phyloP scores from a whole-genome alignment of 495 filamentous ascomycete genomes.

The Aspergillus saccharolyticus region DNA sequence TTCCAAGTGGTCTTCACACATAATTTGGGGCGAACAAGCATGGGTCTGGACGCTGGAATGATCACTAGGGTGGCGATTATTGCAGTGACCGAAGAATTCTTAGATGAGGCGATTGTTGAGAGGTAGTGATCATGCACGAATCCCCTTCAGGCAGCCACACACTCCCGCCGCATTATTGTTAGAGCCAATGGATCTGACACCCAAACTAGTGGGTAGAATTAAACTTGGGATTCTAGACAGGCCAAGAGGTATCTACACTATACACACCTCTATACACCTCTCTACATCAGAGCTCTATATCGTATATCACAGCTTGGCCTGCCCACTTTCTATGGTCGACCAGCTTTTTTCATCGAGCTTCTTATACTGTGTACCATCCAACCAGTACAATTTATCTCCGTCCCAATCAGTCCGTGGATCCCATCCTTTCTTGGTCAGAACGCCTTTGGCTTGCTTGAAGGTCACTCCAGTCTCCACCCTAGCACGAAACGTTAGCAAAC shows the following conservation, averaged over 20 bases:
- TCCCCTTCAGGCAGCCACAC: neutral
- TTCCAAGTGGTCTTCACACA: too few species aligned
- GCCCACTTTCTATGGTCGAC: slow-evolving; percentile 41
- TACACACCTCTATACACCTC: too few species aligned
- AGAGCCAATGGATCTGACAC: too few species aligned
- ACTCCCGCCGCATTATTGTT: too few species aligned
- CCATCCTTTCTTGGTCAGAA: slow-evolving; percentile 45
- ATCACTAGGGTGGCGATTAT: too few species aligned
- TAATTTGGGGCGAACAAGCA: neutral
- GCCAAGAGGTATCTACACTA: too few species aligned
- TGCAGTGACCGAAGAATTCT: too few species aligned
- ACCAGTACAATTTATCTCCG: slow-evolving; percentile 44
- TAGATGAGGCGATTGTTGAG: too few species aligned
- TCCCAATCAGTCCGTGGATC: slow-evolving; percentile 30
- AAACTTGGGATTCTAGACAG: too few species aligned
- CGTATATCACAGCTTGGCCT: slow-evolving; percentile 43
- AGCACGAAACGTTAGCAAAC: neutral
- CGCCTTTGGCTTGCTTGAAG: slow-evolving; percentile 50
- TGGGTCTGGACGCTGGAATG: too few species aligned
- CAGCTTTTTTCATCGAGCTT: slow-evolving; percentile 36
- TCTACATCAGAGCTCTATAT: too few species aligned
- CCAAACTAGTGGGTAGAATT: too few species aligned
- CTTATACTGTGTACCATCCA: slow-evolving; percentile 40
- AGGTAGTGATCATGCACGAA: neutral
- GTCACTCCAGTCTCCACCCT: slow-evolving; percentile 48